Conservation (phyloP, 805 yeast species). For the Suhomyces kilbournensis region DNA sequence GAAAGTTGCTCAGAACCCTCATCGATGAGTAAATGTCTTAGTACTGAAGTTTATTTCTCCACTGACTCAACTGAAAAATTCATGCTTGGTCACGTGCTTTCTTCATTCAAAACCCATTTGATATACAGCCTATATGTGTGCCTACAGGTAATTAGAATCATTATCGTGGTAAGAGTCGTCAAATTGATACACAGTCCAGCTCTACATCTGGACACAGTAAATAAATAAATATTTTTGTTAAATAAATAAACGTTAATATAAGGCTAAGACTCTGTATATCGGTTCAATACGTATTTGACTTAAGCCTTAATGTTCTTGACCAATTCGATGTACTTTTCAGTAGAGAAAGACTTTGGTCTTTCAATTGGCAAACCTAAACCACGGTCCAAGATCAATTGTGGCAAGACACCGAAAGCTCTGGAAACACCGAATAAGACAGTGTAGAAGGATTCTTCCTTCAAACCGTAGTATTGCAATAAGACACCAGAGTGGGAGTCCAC, state of each 20-base stretch:
- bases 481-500: slow-evolving; percentile 82
- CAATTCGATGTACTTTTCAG: slow-evolving; percentile 77
- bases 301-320: slow-evolving; percentile 46
- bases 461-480: slow-evolving; percentile 74
- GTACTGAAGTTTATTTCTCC: background rate
- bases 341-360: slow-evolving; percentile 61
- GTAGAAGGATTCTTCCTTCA: slow-evolving; percentile 69
- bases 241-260: slow-evolving; percentile 12
- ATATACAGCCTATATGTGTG: background rate
- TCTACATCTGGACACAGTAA: slow-evolving; percentile 2
- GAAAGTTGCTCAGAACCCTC: background rate
- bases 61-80: background rate
- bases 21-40: background rate
- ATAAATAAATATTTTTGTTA: slow-evolving; percentile 7
- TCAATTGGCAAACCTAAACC: slow-evolving; percentile 76
- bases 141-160: background rate
- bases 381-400: slow-evolving; percentile 79
- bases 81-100: background rate
- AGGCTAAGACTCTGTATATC: background rate
- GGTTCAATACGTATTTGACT: background rate
- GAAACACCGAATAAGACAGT: slow-evolving; percentile 83
- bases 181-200: slow-evolving; percentile 3
- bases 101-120: background rate
- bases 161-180: slow-evolving; percentile 3
- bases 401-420: slow-evolving; percentile 74